phyloP scores from a whole-genome alignment of 169 alveolate species.

The Eimeria acervulina region DNA sequence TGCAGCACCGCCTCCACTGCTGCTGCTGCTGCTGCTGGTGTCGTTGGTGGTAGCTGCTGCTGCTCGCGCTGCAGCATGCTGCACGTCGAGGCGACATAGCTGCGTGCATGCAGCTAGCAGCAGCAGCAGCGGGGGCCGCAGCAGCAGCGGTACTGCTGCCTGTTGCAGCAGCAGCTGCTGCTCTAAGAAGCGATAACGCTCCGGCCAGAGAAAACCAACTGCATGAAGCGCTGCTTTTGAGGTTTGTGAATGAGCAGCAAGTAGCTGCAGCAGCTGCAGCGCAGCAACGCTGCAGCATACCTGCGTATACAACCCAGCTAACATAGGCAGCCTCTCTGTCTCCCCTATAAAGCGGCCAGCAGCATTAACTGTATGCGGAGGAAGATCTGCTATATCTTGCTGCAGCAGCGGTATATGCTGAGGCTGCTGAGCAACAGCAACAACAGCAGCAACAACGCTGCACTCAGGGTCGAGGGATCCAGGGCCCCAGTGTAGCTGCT shows the following conservation, averaged over 20 bases:
- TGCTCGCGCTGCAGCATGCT: constrained; percentile 72
- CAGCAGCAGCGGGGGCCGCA: constrained; percentile 82
- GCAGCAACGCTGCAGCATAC: constrained; percentile 69
- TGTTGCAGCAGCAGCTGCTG: constrained; percentile 63
- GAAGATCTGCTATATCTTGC: constrained; percentile 12
- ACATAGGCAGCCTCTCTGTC: constrained; percentile 36
- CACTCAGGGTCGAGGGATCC: background rate
- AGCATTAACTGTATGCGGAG: constrained; percentile 67
- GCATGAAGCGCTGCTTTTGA: constrained; percentile 69
- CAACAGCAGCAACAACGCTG: constrained; percentile 51
- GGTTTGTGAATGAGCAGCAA: constrained; percentile 17
- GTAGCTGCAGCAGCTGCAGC: constrained; percentile 81
- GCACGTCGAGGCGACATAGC: constrained; percentile 66
- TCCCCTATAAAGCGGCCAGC: constrained; percentile 37
- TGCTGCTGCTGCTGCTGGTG: constrained; percentile 38
- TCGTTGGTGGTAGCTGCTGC: background rate
- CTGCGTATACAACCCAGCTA: constrained; percentile 68
- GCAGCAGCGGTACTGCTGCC: constrained; percentile 58
- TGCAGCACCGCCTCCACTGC: background rate
- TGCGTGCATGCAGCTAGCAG: constrained; percentile 76
- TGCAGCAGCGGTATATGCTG: constrained; percentile 69
- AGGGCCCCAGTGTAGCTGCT: constrained; percentile 52
- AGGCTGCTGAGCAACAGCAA: constrained; percentile 18
- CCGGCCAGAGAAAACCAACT: constrained; percentile 58
- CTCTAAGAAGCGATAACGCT: constrained; percentile 75